Evolutionary conservation across 345 rosid genomes (phyloP), one percentile per base, ranked within the genome.

Genomic region (Bretschneidera sinensis): DNA sequence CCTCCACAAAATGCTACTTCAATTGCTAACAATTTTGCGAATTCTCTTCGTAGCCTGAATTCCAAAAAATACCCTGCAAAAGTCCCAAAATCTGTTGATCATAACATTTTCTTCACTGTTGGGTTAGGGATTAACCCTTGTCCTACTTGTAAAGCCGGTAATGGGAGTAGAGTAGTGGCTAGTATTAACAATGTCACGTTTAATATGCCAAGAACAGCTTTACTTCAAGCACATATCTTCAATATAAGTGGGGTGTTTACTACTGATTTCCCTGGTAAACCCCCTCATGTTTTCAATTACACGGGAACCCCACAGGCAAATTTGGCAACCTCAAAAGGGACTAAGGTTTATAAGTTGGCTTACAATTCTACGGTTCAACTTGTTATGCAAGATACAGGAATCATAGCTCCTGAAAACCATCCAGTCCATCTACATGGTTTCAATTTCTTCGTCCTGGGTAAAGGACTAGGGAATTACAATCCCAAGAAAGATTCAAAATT

Each of bases 381-480:
- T 0, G 91, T 94, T 19, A 45, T 94, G 47, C 99, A 94, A 66
- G 97, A 94, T 65, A 94, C 99, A 0, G 97, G 89, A 1, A 69
- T 87, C 59, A 71, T 94, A 51, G 20, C 97, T 0, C 81, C 95
- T 0, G 99, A 94, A 72, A 94, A 88, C 69, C 99, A 94, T 69
- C 97, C 99, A 0, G 0, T 94, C 15, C 99, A 94, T 75, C 76
- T 94, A 9, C 99, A 94, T 43, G 92, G 99, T 5, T 90, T 84
- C 75, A 94, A 94, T 59, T 88, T 94, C 69, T 90, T 88, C 24
- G 80, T 75, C 5, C 83, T 90, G 0, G 96, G 97, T 9, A 81
- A 75, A 17, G 97, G 97, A 58, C 51, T 82, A 13, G 97, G 97
- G 25, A 90, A 94, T 62, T 94, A 69, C 47, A 78, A 86, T 61